Percentiles rank a stretch among this genome's conserved stretches.
phyloP scores from a whole-genome alignment of 78 protist genomes.

The Guillardia theta region DNA sequence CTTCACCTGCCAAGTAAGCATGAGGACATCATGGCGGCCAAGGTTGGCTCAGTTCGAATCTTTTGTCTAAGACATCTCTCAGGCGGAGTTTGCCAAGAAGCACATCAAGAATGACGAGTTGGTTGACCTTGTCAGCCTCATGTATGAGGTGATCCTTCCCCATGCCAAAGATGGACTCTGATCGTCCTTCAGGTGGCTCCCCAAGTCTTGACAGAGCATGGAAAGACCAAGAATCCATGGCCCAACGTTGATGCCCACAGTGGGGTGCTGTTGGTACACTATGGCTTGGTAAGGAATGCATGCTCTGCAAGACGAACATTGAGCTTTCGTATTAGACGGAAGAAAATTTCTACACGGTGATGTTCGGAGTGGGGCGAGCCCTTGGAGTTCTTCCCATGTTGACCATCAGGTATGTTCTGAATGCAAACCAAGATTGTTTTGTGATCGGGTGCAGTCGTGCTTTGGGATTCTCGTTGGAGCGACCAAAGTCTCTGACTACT shows the following conservation, averaged over 20 bases:
- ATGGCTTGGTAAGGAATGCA: background rate
- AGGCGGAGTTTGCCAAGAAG: slow-evolving; percentile 89
- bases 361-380: slow-evolving; percentile 89
- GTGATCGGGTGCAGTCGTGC: background rate
- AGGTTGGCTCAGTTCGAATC: too few relatives aligned
- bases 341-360: slow-evolving; percentile 91
- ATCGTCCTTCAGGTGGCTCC: slow-evolving; percentile 77
- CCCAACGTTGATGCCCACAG: slow-evolving; percentile 97
- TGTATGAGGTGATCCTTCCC: slow-evolving; percentile 46
- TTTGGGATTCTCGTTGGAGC: slow-evolving; percentile 82
- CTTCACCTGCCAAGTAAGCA: slow-evolving; percentile 87
- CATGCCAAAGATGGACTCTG: background rate
- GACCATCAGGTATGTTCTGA: slow-evolving; percentile 77
- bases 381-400: slow-evolving; percentile 87
- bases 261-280: slow-evolving; percentile 78
- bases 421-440: background rate
- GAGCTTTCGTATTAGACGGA: slow-evolving; percentile 57
- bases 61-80: background rate
- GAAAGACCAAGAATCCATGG: slow-evolving; percentile 94
- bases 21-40: too few relatives aligned
- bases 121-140: slow-evolving; percentile 67
- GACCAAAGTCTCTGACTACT: slow-evolving; percentile 91
- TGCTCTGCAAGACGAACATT: background rate
- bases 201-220: slow-evolving; percentile 85
- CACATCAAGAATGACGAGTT: slow-evolving; percentile 88